phyloP scores from a whole-genome alignment of 2,329 filamentous ascomycete species.

The Helminthosporium solani region DNA sequence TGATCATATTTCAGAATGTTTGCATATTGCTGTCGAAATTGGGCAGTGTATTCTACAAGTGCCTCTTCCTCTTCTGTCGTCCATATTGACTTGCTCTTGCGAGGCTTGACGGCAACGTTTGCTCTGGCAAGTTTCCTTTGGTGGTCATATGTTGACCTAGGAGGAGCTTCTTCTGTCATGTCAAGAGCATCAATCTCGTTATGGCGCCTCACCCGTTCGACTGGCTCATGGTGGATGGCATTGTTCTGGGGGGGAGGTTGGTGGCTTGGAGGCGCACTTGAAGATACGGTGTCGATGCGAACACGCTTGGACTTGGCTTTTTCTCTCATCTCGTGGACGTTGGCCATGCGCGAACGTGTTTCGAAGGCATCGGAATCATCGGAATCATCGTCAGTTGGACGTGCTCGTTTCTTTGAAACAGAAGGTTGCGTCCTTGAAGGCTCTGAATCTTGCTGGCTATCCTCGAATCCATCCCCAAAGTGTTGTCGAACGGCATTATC shows the following conservation, averaged over 20 bases:
- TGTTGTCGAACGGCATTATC: constrained; percentile 39
- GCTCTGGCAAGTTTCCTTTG: constrained; percentile 20
- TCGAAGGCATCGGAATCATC: constrained; percentile 50
- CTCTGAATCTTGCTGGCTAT: constrained; percentile 25
- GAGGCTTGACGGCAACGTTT: constrained; percentile 13
- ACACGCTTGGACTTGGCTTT: constrained; percentile 29
- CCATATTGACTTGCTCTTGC: constrained; percentile 27
- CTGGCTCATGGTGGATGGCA: constrained; percentile 1
- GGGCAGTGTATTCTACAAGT: constrained; percentile 52
- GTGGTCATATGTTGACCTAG: constrained; percentile 15
- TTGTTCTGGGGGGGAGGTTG: constrained; percentile 18
- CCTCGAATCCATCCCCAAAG: constrained; percentile 42
- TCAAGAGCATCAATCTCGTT: constrained; percentile 29
- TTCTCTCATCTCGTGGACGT: constrained; percentile 38
- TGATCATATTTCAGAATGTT: constrained; percentile 42
- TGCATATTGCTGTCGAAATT: constrained; percentile 50
- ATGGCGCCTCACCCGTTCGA: constrained; percentile 19
- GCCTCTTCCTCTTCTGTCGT: constrained; percentile 37
- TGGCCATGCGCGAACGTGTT: constrained; percentile 36
- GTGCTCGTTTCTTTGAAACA: constrained; percentile 25
- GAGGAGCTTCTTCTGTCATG: constrained; percentile 27
- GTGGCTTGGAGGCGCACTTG: constrained; percentile 29
- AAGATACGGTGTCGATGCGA: constrained; percentile 25
- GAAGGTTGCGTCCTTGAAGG: constrained; percentile 25
- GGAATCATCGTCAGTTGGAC: constrained; percentile 8